A percentile compares a stretch with the other conserved stretches of the same genome.
phyloP scores from a whole-genome alignment of 2,329 filamentous ascomycete species.

The Alternaria dauci region DNA sequence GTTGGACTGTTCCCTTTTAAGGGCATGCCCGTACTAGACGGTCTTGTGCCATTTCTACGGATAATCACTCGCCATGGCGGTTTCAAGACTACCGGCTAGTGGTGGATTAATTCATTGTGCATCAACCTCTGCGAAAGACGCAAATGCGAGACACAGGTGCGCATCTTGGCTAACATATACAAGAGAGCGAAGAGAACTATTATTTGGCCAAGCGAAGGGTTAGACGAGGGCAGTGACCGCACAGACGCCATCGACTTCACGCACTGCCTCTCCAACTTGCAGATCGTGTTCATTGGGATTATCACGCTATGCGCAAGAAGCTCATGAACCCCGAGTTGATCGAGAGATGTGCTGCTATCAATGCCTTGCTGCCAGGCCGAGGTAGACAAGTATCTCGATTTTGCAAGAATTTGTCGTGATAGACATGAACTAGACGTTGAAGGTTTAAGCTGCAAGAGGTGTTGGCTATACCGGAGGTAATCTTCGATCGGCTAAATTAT shows the following conservation, averaged over 20 bases:
- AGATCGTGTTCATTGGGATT: constrained; percentile 28
- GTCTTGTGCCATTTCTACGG: too few species aligned
- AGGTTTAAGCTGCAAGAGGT: too few species aligned
- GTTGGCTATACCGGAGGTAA: constrained; percentile 14
- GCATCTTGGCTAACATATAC: constrained; percentile 47
- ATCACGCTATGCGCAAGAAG: constrained; percentile 26
- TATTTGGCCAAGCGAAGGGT: constrained; percentile 39
- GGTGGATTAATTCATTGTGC: constrained; percentile 46
- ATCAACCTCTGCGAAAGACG: constrained; percentile 39
- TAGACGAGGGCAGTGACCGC: constrained; percentile 32
- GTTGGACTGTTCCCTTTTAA: too few species aligned
- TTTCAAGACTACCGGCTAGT: background rate
- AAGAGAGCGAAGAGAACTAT: constrained; percentile 29
- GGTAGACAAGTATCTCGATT: constrained; percentile 44
- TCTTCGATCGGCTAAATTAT: too few species aligned
- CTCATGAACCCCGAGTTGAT: constrained; percentile 24
- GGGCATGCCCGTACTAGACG: too few species aligned
- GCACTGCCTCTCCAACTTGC: constrained; percentile 29
- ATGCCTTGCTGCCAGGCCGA: constrained; percentile 34
- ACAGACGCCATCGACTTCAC: constrained; percentile 37
- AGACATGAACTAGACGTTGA: too few species aligned
- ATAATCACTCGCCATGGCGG: too few species aligned
- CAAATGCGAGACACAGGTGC: constrained; percentile 41
- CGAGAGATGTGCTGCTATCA: constrained; percentile 32
- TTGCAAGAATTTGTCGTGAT: constrained; percentile 39